Base-by-base conservation (phyloP, 2,329 filamentous ascomycete genomes). In the Phialemoniopsis sp. region DNA sequence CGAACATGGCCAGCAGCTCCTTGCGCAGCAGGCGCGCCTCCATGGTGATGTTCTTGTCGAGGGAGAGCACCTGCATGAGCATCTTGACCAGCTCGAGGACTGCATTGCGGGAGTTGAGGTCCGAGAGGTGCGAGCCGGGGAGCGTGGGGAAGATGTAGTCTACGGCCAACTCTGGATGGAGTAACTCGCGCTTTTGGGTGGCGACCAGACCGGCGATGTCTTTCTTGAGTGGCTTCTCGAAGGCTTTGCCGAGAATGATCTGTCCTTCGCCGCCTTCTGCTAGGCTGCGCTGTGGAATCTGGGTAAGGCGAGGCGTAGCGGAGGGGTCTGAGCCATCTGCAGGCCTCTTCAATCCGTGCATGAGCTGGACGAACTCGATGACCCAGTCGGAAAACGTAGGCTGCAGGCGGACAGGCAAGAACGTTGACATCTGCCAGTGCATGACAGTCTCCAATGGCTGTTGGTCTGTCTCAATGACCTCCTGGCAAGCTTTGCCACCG, bases 361-460 rank as follows among this genome's bases (percentile, higher is more conserved):
- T 96, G 39, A 96, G 73, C 49, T 95, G 82, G 49, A 98, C 87
- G 61, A 96, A 98, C 57, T 95, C 89, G 13, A 95, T 80, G 4
- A 96, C 80, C 89, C 90, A 96, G 51, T 95, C 84, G 46, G 90
- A 79, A 68, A 98, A 98, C 9, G 83, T 78, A 1, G 85, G 76
- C 54, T 97, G 90, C 36, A 98, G 72, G 5, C 85, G 81, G 1
- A 68, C 59, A 0, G 94, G 93, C 1, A 98, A 66, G 59, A 96
- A 96, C 2, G 88, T 90, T 34, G 82, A 85, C 57, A 98, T 85
- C 60, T 98, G 93, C 94, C 94, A 98, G 63, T 95, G 87, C 90
- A 98, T 97, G 53, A 98, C 81, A 10, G 87, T 93, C 52, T 96
- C 44, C n/a, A 51, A 44, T 17, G 41, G 28, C 40, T 43, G 41